Evolutionary conservation across 139 green algal species (phyloP).

Genomic region (Chlamydomonas eustigma): DNA sequence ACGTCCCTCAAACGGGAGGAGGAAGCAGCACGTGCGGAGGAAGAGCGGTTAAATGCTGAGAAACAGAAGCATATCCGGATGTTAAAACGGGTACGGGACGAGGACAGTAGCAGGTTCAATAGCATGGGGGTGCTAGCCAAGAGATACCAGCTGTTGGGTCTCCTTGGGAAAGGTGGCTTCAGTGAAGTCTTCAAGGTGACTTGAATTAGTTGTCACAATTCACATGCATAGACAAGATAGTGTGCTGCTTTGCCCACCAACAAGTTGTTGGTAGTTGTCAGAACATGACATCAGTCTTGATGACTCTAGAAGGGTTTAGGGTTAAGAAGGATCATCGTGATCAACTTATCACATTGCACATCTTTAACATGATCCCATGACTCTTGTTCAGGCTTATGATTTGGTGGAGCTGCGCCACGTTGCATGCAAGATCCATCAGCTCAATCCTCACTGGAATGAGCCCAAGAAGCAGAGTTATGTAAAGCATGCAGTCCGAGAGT

Average conservation of each 20-base stretch:
- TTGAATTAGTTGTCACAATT: background rate
- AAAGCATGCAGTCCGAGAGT: constrained; percentile 86
- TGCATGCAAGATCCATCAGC: constrained; percentile 84
- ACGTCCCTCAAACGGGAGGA: constrained; percentile 74
- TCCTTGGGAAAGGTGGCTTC: constrained; percentile 93
- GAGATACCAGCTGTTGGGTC: constrained; percentile 8
- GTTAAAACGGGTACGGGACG: constrained; percentile 68
- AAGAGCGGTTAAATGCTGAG: constrained; percentile 65
- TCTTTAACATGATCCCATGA: too few species aligned
- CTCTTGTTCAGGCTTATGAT: constrained; percentile 73
- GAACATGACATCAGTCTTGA: too few species aligned
- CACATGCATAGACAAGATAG: background rate
- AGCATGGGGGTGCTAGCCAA: background rate
- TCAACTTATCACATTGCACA: too few species aligned
- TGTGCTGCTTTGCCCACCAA: too few species aligned
- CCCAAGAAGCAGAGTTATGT: constrained; percentile 84
- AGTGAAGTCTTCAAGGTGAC: constrained; percentile 80
- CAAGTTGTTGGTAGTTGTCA: too few species aligned
- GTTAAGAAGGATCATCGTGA: too few species aligned
- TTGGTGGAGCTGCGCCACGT: constrained; percentile 55
- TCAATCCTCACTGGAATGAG: constrained; percentile 72
- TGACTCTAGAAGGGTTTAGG: too few species aligned
- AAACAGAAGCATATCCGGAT: constrained; percentile 61
- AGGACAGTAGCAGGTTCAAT: constrained; percentile 13
- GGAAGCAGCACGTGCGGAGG: constrained; percentile 60